Base-by-base conservation (phyloP, 495 filamentous ascomycete genomes). In the Neurospora discreta region DNA sequence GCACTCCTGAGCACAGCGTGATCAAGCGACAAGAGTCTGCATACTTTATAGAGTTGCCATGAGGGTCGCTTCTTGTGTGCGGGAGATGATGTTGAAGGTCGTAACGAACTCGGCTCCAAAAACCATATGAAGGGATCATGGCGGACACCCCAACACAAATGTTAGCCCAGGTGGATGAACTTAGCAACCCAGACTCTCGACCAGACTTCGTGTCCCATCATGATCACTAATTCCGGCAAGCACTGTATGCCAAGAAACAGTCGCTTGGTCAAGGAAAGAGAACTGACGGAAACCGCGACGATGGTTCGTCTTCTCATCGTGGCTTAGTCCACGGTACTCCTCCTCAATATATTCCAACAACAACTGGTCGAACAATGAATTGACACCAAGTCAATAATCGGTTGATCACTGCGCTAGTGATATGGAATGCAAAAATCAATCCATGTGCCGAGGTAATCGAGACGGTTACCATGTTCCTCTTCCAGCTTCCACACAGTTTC, bases 391-490 rank as follows among this genome's bases (percentile, higher is more conserved):
- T 15, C 1, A 52, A 15, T 5, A 52, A 52, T 26, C 11, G 0
- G 8, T 52, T 3, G n/a, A 52, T 33, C 13, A 33, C 15, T 33
- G 40, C 23, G 11, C 73, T 78, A 80, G 20, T 73, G 70, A 44
- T 81, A 85, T 13, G 86, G 86, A 71, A 88, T 87, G 76, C 86
- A 88, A 76, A 94, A 91, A 79, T 95, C 92, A 77, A 94, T 93
- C 93, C 93, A 97, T 71, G 85, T 90, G 20, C 90, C 91, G 40
- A 95, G 83, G 81, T 95, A 95, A 69, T 90, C 90, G 71, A 96
- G 84, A 33, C 85, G 77, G 69, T 81, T 83, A 5, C 82, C 81
- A 7, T 77, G 82, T 46, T 83, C 81, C 41, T 90, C 89, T 67
- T 88, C 87, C 18, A 84, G 84, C 69, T 86, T 87, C 84, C 94